Percentiles rank a stretch among this genome's conserved stretches.
Conservation (phyloP, 148 eudicot species). For the Mesembryanthemum crystallinum region DNA sequence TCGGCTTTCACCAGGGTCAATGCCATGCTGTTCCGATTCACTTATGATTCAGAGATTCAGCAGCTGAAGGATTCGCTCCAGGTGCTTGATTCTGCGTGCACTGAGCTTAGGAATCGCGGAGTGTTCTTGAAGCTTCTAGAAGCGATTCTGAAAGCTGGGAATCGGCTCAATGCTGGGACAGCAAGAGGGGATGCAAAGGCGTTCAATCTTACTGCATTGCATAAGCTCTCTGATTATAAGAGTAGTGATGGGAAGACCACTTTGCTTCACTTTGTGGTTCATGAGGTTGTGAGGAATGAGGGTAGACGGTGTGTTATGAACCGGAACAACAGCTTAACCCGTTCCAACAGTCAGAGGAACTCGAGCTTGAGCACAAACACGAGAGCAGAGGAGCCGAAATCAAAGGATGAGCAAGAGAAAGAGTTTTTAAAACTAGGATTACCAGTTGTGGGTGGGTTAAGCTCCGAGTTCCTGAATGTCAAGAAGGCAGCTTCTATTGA, state of each 20-base stretch:
- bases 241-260: constrained; percentile 85
- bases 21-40: constrained; percentile 69
- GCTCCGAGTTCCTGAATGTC: constrained; percentile 61
- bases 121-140: constrained; percentile 78
- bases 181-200: constrained; percentile 87
- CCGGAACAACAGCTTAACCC: constrained; percentile 38
- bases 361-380: constrained; percentile 16
- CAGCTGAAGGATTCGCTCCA: constrained; percentile 44
- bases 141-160: constrained; percentile 90
- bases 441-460: constrained; percentile 76
- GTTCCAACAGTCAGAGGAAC: too few species aligned
- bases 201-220: constrained; percentile 63
- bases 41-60: constrained; percentile 49
- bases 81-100: constrained; percentile 63
- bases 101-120: constrained; percentile 64
- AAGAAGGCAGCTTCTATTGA: constrained; percentile 74
- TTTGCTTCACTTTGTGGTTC: constrained; percentile 78
- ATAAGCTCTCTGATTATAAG: constrained; percentile 78
- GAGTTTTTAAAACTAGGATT: constrained; percentile 74
- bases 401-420: constrained; percentile 57
- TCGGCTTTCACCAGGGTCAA: constrained; percentile 64
- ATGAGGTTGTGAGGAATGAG: constrained; percentile 81
- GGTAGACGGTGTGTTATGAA: constrained; percentile 65
- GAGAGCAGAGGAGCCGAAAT: constrained; percentile 22
- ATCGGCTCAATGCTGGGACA: constrained; percentile 81